Percentiles rank a stretch among this genome's conserved stretches.
phyloP scores from a whole-genome alignment of 257 asterid genomes.

The Rehmannia glutinosa region DNA sequence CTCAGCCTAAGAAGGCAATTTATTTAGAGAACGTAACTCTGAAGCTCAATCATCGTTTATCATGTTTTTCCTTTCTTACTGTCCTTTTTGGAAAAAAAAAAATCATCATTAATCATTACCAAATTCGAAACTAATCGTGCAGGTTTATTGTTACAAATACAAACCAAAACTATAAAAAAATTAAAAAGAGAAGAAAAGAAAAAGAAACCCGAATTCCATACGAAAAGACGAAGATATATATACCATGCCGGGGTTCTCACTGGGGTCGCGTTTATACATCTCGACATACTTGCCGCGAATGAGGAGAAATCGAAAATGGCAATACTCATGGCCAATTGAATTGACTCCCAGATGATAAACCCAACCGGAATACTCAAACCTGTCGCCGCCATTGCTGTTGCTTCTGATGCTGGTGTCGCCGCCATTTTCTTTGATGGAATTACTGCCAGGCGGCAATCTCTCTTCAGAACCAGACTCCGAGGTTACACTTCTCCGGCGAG shows the following conservation, averaged over 20 bases:
- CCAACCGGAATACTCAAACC: slow-evolving; percentile 67
- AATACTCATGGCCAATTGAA: slow-evolving; percentile 66
- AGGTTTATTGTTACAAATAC: not conserved
- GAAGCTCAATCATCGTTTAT: too few relatives aligned
- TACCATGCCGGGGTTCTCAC: slow-evolving; percentile 53
- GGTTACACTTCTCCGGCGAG: slow-evolving; percentile 46
- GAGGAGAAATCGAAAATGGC: slow-evolving; percentile 55
- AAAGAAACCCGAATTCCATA: not conserved
- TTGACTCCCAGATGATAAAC: slow-evolving; percentile 70
- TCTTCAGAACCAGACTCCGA: slow-evolving; percentile 53
- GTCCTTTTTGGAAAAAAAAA: too few relatives aligned
- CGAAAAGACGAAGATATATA: not conserved
- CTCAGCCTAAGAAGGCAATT: not conserved
- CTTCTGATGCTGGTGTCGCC: slow-evolving; percentile 16
- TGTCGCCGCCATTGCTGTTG: slow-evolving; percentile 22
- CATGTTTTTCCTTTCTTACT: too few relatives aligned
- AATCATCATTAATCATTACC: not conserved
- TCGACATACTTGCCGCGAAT: slow-evolving; percentile 57
- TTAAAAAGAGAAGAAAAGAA: not conserved
- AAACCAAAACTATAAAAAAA: too few relatives aligned
- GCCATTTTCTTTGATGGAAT: slow-evolving; percentile 10
- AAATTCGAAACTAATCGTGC: not conserved
- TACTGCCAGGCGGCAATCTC: slow-evolving; percentile 3
- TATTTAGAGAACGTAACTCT: too few relatives aligned
- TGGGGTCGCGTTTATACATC: slow-evolving; percentile 75